Evolutionary conservation across 2,329 filamentous ascomycete genomes (phyloP).

Genomic region (Elsinoe fawcettii): DNA sequence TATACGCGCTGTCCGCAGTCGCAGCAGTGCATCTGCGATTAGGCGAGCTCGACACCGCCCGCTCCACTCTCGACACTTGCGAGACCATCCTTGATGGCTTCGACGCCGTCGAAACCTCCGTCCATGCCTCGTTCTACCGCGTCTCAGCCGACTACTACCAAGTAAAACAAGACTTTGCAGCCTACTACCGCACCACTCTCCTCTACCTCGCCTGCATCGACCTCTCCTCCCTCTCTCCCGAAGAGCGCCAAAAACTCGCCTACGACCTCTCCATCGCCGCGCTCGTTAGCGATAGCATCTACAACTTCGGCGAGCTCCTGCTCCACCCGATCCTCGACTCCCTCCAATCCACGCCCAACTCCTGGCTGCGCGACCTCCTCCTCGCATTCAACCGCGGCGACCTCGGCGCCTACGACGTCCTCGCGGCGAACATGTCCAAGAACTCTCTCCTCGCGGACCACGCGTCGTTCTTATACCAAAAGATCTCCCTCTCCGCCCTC

Average conservation of each 20-base stretch:
- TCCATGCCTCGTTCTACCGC: constrained; percentile 94
- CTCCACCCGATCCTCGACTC: constrained; percentile 92
- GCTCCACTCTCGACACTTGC: constrained; percentile 77
- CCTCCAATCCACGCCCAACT: constrained; percentile 63
- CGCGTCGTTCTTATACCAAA: constrained; percentile 80
- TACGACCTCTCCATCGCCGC: constrained; percentile 91
- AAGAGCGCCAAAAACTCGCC: constrained; percentile 73
- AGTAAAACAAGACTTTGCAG: constrained; percentile 82
- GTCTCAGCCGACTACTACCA: constrained; percentile 92
- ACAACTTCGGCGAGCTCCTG: constrained; percentile 99
- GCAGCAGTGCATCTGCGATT: constrained; percentile 79
- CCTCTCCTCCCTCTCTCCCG: constrained; percentile 61
- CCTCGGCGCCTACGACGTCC: constrained; percentile 73
- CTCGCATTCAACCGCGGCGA: constrained; percentile 98
- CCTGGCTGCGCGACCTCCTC: constrained; percentile 90
- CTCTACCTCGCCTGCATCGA: constrained; percentile 97
- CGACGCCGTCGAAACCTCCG: constrained; percentile 89
- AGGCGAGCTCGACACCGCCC: constrained; percentile 69
- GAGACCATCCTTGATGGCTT: constrained; percentile 85
- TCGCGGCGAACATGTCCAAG: constrained; percentile 62
- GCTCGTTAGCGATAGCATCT: constrained; percentile 87
- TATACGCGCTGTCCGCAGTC: constrained; percentile 86
- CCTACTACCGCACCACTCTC: constrained; percentile 95
- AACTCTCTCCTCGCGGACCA: constrained; percentile 74
- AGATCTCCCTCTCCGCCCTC: constrained; percentile 92